Evolutionary conservation across 148 eudicot genomes (phyloP).

Genomic region (Nepenthes gracilis): DNA sequence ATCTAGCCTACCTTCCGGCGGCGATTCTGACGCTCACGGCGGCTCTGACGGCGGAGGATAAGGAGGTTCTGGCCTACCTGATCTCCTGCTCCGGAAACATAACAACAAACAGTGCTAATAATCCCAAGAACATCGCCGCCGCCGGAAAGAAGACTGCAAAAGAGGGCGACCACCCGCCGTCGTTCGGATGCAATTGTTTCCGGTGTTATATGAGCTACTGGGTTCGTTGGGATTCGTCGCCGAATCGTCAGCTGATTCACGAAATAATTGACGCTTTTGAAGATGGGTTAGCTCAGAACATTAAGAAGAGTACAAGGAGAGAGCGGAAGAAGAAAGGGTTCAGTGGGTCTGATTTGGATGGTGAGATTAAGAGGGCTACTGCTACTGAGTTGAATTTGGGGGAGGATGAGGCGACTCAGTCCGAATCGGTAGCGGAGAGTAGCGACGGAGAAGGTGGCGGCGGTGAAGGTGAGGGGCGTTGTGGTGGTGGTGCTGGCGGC

Average conservation of each 20-base stretch:
- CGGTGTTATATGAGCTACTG: constrained; percentile 63
- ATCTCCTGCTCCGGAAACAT: constrained; percentile 39
- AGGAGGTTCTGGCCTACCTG: constrained; percentile 62
- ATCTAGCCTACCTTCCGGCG: constrained; percentile 52
- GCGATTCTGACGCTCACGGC: constrained; percentile 50
- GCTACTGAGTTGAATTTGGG: constrained; percentile 8
- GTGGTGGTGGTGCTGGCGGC: constrained; percentile 7
- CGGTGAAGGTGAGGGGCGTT: neutral
- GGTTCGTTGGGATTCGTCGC: constrained; percentile 79
- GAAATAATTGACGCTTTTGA: constrained; percentile 75
- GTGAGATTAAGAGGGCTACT: constrained; percentile 1
- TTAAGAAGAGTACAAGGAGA: constrained; percentile 13
- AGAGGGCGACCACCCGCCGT: constrained; percentile 32
- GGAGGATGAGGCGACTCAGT: constrained; percentile 6
- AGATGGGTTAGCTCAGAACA: constrained; percentile 23
- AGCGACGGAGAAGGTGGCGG: neutral
- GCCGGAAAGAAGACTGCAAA: constrained; percentile 1
- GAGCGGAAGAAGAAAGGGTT: constrained; percentile 20
- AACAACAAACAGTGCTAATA: neutral
- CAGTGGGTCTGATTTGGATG: constrained; percentile 3
- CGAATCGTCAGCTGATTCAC: constrained; percentile 66
- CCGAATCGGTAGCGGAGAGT: constrained; percentile 10
- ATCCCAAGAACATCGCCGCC: neutral
- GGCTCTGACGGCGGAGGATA: constrained; percentile 50
- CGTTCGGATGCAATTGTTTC: constrained; percentile 57